Base-by-base conservation (phyloP, 1,284 basidiomycete species). In the Rhodotorula sp. region DNA sequence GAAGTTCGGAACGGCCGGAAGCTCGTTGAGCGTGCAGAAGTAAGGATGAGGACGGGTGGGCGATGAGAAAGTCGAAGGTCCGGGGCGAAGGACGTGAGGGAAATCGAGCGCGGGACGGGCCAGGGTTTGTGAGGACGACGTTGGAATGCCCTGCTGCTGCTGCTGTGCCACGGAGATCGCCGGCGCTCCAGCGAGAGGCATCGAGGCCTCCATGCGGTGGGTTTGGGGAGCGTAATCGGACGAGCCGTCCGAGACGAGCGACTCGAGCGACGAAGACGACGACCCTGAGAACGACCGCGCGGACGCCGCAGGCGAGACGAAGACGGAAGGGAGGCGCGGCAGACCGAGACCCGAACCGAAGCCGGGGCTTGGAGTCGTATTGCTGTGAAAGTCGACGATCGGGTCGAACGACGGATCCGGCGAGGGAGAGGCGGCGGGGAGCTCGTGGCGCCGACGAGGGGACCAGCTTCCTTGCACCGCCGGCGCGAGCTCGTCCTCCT, bases 21-120 rank as follows among this genome's bases (percentile, higher is more conserved):
- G 57, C 30, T 72, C 67, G 56, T 57, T 54, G 45, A 72, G 51
- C 17, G 71, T 72, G 45, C 60, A 67, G 60, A 69, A 72, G 62
- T 69, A 69, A 15, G 67, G 71, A 56, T 72, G 68, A 24, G 55
- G 29, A 17, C 44, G 49, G n/a, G 17, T 30, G n/a, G 61, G 30
- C 18, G 42, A 42, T 33, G 14, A 33, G 58, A 57, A 15, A 33
- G n/a, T 7, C 61, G 22, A 37, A 18, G 45, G 30, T 5, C 10
- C 33, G 15, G 26, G 33, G 17, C 42, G 20, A n/a, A 60, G 33
- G 22, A 4, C 6, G 46, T 8, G 58, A 42, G 12, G 30, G 61
- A 45, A 44, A 45, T 51, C 42, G 18, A 14, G 37, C 8, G 37
- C 37, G 14, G 37, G 37, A 42, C 12, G 37, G 37, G 10, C 37